Conservation (phyloP, 768 basidiomycete genomes). For the Cytidiella melzeri region DNA sequence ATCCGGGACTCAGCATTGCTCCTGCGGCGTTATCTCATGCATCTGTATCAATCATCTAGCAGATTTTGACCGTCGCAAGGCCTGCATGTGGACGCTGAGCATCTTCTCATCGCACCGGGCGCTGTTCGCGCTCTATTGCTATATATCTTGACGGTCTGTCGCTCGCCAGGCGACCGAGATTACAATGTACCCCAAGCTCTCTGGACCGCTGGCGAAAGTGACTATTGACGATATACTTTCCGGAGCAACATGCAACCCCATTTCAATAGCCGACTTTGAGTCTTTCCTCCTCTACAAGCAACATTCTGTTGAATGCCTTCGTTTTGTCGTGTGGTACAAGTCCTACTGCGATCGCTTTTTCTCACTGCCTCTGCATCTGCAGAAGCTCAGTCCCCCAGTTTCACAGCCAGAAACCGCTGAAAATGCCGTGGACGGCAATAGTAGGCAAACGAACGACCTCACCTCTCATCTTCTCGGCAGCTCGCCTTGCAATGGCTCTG, state of each 20-base stretch:
- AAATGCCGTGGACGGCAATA: too few species aligned
- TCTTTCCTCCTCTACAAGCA: conserved; percentile 20
- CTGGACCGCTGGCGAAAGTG: conserved; percentile 3
- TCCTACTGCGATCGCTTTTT: conserved; percentile 33
- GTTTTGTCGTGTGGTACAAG: conserved; percentile 30
- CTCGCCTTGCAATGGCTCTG: conserved; percentile 3
- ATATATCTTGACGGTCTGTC: too few species aligned
- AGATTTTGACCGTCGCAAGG: too few species aligned
- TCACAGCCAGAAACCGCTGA: not conserved
- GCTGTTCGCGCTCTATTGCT: too few species aligned
- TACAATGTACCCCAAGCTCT: not conserved
- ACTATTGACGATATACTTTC: conserved; percentile 29
- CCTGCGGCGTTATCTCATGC: too few species aligned
- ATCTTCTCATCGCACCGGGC: too few species aligned
- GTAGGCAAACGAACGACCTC: too few species aligned
- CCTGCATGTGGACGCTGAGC: too few species aligned
- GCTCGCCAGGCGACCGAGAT: too few species aligned
- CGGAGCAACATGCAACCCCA: conserved; percentile 35
- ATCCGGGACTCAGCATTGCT: too few species aligned
- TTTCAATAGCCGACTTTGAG: conserved; percentile 28
- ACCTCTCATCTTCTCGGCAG: not conserved
- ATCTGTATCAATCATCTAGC: too few species aligned
- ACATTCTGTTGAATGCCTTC: conserved; percentile 25
- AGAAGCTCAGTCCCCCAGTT: conserved; percentile 10
- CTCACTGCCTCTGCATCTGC: conserved; percentile 17